These are phyloP conservation scores for Pyricularia grisea DNA, from an alignment of 2,329 filamentous ascomycete species.

Conservation along the genomic window DNA sequence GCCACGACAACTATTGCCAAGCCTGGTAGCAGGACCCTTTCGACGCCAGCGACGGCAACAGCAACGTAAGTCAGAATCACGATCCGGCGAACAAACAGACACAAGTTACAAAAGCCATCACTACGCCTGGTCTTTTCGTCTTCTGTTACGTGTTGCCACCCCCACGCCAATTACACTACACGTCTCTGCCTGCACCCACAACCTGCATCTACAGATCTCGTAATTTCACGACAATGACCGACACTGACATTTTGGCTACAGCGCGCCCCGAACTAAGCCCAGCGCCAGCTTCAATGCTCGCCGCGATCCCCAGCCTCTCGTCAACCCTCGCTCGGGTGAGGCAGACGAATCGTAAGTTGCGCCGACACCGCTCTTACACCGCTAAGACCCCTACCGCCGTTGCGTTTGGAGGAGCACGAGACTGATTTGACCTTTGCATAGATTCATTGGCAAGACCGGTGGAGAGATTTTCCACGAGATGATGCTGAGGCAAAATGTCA, in stretches of 20 bases:
- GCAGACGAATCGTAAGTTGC: conserved; percentile 72
- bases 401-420: conserved; percentile 3
- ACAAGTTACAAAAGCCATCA: not conserved
- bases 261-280: conserved; percentile 48
- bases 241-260: conserved; percentile 19
- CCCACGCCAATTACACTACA: not conserved
- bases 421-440: conserved; percentile 21
- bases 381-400: not conserved
- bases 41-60: not conserved
- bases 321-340: conserved; percentile 47
- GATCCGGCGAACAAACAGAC: not conserved
- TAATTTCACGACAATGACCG: not conserved
- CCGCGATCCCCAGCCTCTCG: conserved; percentile 61
- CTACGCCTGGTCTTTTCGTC: not conserved
- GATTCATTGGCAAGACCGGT: conserved; percentile 88
- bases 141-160: not conserved
- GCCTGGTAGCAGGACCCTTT: not conserved
- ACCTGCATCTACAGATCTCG: not conserved
- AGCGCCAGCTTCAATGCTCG: conserved; percentile 51
- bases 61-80: not conserved
- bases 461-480: conserved; percentile 98
- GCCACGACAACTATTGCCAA: not conserved
- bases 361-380: conserved; percentile 7
- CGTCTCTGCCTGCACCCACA: not conserved
- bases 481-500: conserved; percentile 89